phyloP scores from a whole-genome alignment of 2,329 filamentous ascomycete species.

The Aspergillus luchuensis region DNA sequence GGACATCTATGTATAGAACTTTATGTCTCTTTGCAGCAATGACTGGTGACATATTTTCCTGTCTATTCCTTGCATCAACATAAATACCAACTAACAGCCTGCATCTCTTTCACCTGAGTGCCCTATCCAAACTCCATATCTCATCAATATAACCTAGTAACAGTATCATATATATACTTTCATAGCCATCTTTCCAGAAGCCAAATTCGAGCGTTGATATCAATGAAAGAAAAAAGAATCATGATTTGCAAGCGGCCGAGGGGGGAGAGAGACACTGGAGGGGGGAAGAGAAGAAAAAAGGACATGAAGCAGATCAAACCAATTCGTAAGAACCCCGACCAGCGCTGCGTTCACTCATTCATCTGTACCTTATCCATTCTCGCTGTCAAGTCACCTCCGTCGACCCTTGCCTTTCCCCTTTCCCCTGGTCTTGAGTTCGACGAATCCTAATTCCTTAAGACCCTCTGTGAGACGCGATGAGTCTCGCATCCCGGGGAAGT shows the following conservation, averaged over 20 bases:
- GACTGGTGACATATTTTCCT: too few relatives aligned
- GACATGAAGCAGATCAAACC: not conserved
- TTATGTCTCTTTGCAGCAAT: too few relatives aligned
- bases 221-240: too few relatives aligned
- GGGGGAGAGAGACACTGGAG: not conserved
- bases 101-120: not conserved
- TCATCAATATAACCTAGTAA: not conserved
- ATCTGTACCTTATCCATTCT: not conserved
- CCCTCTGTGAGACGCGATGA: conserved; percentile 43
- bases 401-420: conserved; percentile 39
- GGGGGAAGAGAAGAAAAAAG: not conserved
- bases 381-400: conserved; percentile 19
- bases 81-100: not conserved
- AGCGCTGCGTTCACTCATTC: not conserved
- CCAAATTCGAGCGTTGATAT: too few relatives aligned
- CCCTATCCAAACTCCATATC: not conserved
- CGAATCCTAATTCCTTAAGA: conserved; percentile 45
- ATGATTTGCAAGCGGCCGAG: too few relatives aligned
- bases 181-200: not conserved
- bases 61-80: not conserved
- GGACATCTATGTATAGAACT: too few relatives aligned
- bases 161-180: not conserved
- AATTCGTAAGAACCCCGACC: not conserved
- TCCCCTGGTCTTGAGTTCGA: conserved; percentile 45
- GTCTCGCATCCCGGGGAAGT: conserved; percentile 48